Evolutionary conservation across 345 rosid genomes (phyloP).

Genomic region (Syzygium jambos): DNA sequence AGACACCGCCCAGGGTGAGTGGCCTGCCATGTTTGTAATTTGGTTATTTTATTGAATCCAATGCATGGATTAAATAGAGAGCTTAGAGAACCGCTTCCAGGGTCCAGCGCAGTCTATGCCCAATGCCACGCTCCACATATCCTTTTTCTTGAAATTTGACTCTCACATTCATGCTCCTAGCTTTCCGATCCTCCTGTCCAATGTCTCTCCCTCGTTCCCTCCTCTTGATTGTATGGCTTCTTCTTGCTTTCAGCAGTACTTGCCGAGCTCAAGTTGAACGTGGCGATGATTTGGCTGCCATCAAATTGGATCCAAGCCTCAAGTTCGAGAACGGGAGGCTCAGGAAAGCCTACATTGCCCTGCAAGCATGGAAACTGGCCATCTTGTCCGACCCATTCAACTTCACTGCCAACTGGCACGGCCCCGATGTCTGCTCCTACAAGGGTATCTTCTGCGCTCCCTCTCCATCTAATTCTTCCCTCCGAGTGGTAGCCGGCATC

Average conservation of each 20-base stretch:
- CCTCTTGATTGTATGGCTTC: not conserved
- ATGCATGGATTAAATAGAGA: not conserved
- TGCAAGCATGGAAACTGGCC: conserved; percentile 75
- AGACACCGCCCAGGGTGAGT: not conserved
- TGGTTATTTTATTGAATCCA: not conserved
- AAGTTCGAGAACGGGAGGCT: conserved; percentile 50
- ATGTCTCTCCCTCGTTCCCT: not conserved
- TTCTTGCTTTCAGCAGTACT: not conserved
- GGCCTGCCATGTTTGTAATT: not conserved
- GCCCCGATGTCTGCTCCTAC: conserved; percentile 73
- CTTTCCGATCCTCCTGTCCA: not conserved
- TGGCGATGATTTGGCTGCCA: conserved; percentile 8
- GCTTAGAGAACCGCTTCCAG: not conserved
- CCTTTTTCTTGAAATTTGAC: not conserved
- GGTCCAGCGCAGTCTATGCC: not conserved
- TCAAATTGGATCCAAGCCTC: conserved; percentile 26
- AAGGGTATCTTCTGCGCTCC: conserved; percentile 56
- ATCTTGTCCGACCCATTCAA: conserved; percentile 63
- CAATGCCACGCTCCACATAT: not conserved
- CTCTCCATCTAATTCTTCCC: conserved; percentile 35
- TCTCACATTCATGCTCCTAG: not conserved
- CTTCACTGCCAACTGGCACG: conserved; percentile 53
- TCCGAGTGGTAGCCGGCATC: conserved; percentile 62
- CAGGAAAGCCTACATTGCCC: conserved; percentile 56
- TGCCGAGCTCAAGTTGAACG: not conserved